phyloP scores from a whole-genome alignment of 768 basidiomycete species.

The Mrakia frigida region DNA sequence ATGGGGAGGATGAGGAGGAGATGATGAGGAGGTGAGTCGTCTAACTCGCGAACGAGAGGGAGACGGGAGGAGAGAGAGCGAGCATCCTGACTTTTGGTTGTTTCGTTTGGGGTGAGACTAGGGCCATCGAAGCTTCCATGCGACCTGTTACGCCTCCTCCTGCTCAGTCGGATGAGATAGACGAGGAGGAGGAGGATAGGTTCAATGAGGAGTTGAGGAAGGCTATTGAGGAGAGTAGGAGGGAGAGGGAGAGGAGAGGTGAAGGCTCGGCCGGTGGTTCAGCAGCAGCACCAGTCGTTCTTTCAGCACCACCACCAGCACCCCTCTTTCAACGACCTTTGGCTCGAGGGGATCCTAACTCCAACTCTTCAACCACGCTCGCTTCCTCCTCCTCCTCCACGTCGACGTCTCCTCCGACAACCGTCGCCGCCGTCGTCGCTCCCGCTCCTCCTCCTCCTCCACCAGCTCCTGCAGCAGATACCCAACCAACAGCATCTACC shows the following conservation, averaged over 20 bases:
- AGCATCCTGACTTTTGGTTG: background rate
- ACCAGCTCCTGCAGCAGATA: background rate
- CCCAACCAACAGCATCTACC: background rate
- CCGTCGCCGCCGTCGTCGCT: background rate
- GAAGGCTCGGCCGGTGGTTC: background rate
- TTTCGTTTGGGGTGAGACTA: background rate
- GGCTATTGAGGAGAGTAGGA: slow-evolving; percentile 1
- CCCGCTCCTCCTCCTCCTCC: background rate
- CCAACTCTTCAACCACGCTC: background rate
- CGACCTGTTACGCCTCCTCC: background rate
- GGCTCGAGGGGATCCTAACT: background rate
- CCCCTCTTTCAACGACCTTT: background rate
- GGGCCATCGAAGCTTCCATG: background rate
- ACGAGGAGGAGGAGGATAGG: slow-evolving; percentile 10
- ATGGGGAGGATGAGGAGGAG: background rate
- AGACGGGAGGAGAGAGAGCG: background rate
- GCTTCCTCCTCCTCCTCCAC: background rate
- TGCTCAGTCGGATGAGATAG: slow-evolving; percentile 10
- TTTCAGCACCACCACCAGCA: background rate
- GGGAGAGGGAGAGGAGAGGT: background rate
- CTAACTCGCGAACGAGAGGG: background rate
- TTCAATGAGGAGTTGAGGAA: slow-evolving; percentile 7
- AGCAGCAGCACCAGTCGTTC: background rate
- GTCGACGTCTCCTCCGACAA: background rate
- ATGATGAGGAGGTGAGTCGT: background rate